Percentiles rank a stretch among this genome's conserved stretches.
These are phyloP conservation scores for Penicillium tannophilum DNA, from an alignment of 495 filamentous ascomycete genomes.

Conservation along the genomic window DNA sequence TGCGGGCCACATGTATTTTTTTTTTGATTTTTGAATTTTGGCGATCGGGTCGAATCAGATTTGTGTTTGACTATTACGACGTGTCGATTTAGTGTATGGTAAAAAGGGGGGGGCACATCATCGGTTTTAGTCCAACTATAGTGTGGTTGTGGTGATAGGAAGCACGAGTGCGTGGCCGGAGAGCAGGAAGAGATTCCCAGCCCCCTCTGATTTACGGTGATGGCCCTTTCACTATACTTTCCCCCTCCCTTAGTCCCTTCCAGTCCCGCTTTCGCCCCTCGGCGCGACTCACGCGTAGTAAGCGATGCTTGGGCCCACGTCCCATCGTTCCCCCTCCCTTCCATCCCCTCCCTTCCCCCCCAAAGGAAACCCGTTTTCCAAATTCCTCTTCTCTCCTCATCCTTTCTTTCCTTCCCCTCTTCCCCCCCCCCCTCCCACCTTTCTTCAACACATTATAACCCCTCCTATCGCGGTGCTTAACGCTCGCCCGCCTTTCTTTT, in stretches of 20 bases:
- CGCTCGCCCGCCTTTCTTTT: conserved; percentile 41
- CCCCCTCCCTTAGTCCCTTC: neutral
- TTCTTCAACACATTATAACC: conserved; percentile 14
- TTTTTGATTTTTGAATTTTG: conserved; percentile 29
- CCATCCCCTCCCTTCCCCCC: conserved; percentile 26
- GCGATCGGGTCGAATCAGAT: conserved; percentile 4
- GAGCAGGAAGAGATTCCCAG: conserved; percentile 24
- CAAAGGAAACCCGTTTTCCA: conserved; percentile 21
- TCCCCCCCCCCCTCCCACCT: conserved; percentile 26
- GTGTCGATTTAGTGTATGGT: conserved; percentile 27
- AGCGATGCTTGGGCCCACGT: conserved; percentile 33
- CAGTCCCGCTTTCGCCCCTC: conserved; percentile 24
- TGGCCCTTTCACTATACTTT: neutral
- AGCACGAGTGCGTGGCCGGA: conserved; percentile 33
- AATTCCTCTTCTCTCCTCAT: conserved; percentile 38
- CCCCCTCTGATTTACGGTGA: conserved; percentile 16
- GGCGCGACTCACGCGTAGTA: conserved; percentile 26
- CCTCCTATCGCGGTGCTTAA: conserved; percentile 25
- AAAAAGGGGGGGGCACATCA: conserved; percentile 19
- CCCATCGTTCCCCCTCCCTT: conserved; percentile 31
- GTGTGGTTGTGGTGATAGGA: conserved; percentile 20
- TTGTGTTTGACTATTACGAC: conserved; percentile 24
- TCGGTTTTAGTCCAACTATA: conserved; percentile 2
- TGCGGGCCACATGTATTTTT: conserved; percentile 1
- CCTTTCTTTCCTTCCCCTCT: conserved; percentile 40